Base-by-base conservation (phyloP, 805 yeast species). In the Candida insectalens region DNA sequence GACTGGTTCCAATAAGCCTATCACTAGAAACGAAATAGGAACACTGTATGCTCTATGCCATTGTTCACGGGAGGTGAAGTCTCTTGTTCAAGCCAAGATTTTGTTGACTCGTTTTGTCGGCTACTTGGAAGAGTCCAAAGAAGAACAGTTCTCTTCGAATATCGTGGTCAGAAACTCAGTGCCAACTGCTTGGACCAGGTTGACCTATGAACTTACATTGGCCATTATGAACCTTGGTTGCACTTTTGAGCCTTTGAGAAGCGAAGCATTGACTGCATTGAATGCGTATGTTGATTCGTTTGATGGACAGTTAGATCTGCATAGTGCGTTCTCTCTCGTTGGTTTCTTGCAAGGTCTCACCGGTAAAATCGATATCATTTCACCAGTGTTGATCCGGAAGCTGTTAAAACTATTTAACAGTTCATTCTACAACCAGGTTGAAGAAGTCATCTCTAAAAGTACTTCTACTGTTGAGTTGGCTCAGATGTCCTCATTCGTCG, bases 21-120 rank as follows among this genome's bases (percentile, higher is more conserved):
- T 45, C 10, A 35, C 26, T n/a, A 45, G 34, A 12, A 46, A 45
- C 6, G 71, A 69, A 47, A 62, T 63, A 37, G 82, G 78, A 41
- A 65, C 69, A 4, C 57, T 78, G 38, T 43, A 69, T 29, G 81
- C 84, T 1, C 53, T 80, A 19, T 71, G 79, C 39, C 59, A 60
- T 19, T 57, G 73, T 10, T 61, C 73, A 5, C 40, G 47, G 3
- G 41, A 43, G 22, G 45, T 65, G 35, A 49, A 49, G 36, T 60
- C 57, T 35, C 49, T 50, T 17, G 46, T 41, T 5, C 71, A 69
- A 28, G 77, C 71, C 4, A 46, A 54, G 10, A 37, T 55, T 7
- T 48, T 76, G 22, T 46, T 69, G n/a, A 53, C 56, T 5, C 67
- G 70, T 37, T 59, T 77, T 32, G 51, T 62, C 5, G 40, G 49